phyloP scores from a whole-genome alignment of 2,329 filamentous ascomycete species.

The Coniochaeta sp. region DNA sequence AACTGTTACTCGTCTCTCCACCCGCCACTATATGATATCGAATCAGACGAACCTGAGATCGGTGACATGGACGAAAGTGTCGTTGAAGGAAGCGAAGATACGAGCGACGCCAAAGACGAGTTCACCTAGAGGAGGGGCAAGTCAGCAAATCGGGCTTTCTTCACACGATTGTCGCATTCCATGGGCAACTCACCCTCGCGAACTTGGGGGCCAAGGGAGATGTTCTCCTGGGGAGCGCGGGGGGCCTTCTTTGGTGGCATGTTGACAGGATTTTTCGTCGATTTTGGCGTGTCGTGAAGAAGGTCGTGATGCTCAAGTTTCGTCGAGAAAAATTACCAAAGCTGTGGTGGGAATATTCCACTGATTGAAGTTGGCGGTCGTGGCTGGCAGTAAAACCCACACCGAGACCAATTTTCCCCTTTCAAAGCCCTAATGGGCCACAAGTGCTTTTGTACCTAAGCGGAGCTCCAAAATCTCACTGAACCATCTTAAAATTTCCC shows the following conservation, averaged over 20 bases:
- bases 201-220: constrained; percentile 94
- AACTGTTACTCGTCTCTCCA: not conserved
- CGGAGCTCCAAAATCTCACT: constrained; percentile 7
- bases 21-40: constrained; percentile 11
- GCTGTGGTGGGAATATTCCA: not conserved
- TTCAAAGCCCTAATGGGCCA: constrained; percentile 16
- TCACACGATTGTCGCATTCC: not conserved
- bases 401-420: not conserved
- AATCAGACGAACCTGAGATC: constrained; percentile 83
- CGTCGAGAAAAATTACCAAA: not conserved
- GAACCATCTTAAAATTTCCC: constrained; percentile 8
- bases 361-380: constrained; percentile 15
- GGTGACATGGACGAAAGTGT: constrained; percentile 97
- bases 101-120: constrained; percentile 97
- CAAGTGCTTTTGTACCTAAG: not conserved
- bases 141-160: not conserved
- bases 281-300: too few species aligned
- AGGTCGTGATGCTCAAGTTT: constrained; percentile 12
- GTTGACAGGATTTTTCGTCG: constrained; percentile 32
- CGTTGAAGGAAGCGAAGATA: constrained; percentile 95
- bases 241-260: constrained; percentile 94
- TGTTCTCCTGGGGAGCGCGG: constrained; percentile 88
- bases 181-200: constrained; percentile 66
- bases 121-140: constrained; percentile 55
- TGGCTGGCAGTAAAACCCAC: constrained; percentile 10